phyloP scores from a whole-genome alignment of 768 basidiomycete species.

The Lactarius evosmus region DNA sequence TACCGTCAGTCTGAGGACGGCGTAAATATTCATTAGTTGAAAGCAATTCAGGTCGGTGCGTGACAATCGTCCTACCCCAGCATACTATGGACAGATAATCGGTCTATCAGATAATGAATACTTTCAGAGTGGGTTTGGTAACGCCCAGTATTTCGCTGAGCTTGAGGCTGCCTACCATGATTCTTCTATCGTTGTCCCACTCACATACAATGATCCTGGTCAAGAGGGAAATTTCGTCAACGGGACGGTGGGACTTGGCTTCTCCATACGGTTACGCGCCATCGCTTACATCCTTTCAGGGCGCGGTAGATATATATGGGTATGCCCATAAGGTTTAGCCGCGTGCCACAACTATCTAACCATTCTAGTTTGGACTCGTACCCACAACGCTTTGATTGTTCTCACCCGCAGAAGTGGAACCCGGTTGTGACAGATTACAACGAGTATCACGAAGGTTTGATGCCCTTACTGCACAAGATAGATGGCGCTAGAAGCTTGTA shows the following conservation, averaged over 20 bases:
- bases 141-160: conserved; percentile 57
- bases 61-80: background rate
- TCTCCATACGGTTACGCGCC: background rate
- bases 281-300: conserved; percentile 37
- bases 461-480: background rate
- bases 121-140: conserved; percentile 44
- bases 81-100: background rate
- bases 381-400: conserved; percentile 80
- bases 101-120: conserved; percentile 69
- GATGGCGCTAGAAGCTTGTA: background rate
- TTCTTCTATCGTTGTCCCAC: conserved; percentile 60
- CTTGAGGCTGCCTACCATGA: conserved; percentile 54
- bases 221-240: conserved; percentile 60
- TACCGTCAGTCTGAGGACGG: background rate
- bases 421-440: conserved; percentile 63
- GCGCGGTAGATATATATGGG: conserved; percentile 77
- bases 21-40: conserved; percentile 1
- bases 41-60: conserved; percentile 57
- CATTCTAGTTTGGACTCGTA: conserved; percentile 50
- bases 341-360: background rate
- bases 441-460: conserved; percentile 50
- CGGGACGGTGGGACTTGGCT: conserved; percentile 50
- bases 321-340: conserved; percentile 28
- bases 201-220: conserved; percentile 73
- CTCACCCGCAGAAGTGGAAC: conserved; percentile 63